These are phyloP conservation scores for Beauveria medogensis DNA, from an alignment of 2,329 filamentous ascomycete genomes.

Conservation along the genomic window DNA sequence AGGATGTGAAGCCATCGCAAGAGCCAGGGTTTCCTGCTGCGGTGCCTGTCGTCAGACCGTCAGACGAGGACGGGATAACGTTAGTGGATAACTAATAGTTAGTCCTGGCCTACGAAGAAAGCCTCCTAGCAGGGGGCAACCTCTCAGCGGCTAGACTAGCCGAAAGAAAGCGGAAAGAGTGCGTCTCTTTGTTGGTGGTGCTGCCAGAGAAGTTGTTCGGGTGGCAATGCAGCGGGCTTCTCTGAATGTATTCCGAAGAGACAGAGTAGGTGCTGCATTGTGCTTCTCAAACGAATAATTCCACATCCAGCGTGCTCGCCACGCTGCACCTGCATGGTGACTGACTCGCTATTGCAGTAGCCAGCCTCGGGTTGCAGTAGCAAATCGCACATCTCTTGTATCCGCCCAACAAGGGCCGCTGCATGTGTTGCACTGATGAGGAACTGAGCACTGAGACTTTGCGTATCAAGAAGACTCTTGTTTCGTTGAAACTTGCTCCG, in stretches of 20 bases:
- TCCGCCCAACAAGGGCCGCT: background rate
- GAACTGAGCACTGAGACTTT: background rate
- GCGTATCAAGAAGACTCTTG: background rate
- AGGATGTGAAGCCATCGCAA: slow-evolving; percentile 8
- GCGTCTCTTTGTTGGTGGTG: too few relatives aligned
- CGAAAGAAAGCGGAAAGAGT: too few relatives aligned
- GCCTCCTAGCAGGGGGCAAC: background rate
- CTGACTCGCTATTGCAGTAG: slow-evolving; percentile 2
- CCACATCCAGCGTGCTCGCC: background rate
- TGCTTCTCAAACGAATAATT: background rate
- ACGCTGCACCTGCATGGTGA: background rate
- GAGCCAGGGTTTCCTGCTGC: background rate
- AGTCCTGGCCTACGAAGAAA: background rate
- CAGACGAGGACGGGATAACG: background rate
- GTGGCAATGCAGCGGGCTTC: too few relatives aligned
- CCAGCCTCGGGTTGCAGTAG: background rate
- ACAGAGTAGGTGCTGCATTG: background rate
- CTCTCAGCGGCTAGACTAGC: too few relatives aligned
- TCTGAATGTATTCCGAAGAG: too few relatives aligned
- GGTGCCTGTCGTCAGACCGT: background rate
- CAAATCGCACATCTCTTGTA: background rate
- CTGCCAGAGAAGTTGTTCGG: too few relatives aligned
- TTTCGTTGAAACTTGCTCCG: background rate
- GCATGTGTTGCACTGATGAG: background rate
- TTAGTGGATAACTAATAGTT: background rate